These are phyloP conservation scores for Mortierella claussenii DNA, from an alignment of 192 early-diverging fungal species.

Conservation along the genomic window DNA sequence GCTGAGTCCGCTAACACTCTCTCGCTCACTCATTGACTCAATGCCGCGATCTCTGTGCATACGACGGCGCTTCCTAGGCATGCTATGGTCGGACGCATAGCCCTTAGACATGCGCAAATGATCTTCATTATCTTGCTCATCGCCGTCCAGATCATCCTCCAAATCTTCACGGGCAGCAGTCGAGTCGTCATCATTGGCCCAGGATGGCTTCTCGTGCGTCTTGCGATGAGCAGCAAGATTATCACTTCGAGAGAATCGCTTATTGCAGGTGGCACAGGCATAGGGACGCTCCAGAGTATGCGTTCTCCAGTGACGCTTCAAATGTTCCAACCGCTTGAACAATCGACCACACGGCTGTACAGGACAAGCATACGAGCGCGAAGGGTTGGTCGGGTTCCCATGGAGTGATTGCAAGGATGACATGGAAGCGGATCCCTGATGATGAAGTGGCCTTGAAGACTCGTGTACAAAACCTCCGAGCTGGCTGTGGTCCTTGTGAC, in stretches of 20 bases:
- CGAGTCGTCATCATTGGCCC: slow-evolving; percentile 44
- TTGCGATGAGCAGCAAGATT: slow-evolving; percentile 70
- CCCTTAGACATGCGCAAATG: slow-evolving; percentile 30
- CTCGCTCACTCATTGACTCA: slow-evolving; percentile 53
- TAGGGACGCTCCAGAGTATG: slow-evolving; percentile 71
- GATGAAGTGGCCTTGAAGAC: slow-evolving; percentile 15
- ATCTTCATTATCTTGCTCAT: slow-evolving; percentile 29
- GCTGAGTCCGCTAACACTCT: slow-evolving; percentile 42
- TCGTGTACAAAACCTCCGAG: slow-evolving; percentile 13
- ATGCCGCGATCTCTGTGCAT: slow-evolving; percentile 30
- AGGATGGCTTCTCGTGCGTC: slow-evolving; percentile 60
- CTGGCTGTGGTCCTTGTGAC: background rate
- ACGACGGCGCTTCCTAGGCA: slow-evolving; percentile 37
- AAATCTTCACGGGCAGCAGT: slow-evolving; percentile 25
- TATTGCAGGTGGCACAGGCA: slow-evolving; percentile 61
- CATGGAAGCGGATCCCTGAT: slow-evolving; percentile 47
- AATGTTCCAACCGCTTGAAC: slow-evolving; percentile 68
- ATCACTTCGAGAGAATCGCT: slow-evolving; percentile 67
- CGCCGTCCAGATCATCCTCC: slow-evolving; percentile 31
- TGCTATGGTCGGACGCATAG: slow-evolving; percentile 37
- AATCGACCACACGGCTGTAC: slow-evolving; percentile 60
- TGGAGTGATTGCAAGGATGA: slow-evolving; percentile 34
- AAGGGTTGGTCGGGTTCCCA: slow-evolving; percentile 19
- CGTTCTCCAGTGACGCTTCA: slow-evolving; percentile 67
- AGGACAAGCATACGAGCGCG: slow-evolving; percentile 62